These are phyloP conservation scores for Dictyostelium capitatum DNA, from an alignment of 78 protist genomes.

Conservation along the genomic window DNA sequence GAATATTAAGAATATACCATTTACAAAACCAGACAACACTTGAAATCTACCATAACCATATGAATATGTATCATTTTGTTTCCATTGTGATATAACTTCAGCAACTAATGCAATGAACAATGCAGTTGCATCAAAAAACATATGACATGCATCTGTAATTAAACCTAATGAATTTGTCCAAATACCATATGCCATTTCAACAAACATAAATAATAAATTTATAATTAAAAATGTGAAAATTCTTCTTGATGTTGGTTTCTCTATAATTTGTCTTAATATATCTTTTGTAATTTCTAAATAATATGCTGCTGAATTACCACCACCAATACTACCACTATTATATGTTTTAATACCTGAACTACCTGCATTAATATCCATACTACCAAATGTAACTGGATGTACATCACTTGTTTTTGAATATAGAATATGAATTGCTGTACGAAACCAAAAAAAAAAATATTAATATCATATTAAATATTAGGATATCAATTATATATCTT, in stretches of 20 bases:
- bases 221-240: conserved; percentile 90
- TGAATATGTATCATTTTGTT: conserved; percentile 66
- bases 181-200: conserved; percentile 96
- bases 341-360: background rate
- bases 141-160: conserved; percentile 97
- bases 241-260: conserved; percentile 81
- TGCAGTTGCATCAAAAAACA: conserved; percentile 96
- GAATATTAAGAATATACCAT: conserved; percentile 93
- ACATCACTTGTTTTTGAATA: conserved; percentile 28
- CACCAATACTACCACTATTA: background rate
- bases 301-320: background rate
- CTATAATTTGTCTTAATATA: conserved; percentile 47
- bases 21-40: conserved; percentile 94
- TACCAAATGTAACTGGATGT: background rate
- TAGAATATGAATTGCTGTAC: conserved; percentile 66
- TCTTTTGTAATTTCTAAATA: conserved; percentile 27
- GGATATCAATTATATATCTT: background rate
- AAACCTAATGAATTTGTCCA: conserved; percentile 95
- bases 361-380: background rate
- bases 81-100: conserved; percentile 88
- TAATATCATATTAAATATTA: background rate
- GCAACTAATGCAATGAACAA: conserved; percentile 93
- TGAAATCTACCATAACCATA: conserved; percentile 95
- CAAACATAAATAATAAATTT: conserved; percentile 92
- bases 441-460: background rate